phyloP scores from a whole-genome alignment of 2,329 filamentous ascomycete species.

The Trichoderma cornu-damae region DNA sequence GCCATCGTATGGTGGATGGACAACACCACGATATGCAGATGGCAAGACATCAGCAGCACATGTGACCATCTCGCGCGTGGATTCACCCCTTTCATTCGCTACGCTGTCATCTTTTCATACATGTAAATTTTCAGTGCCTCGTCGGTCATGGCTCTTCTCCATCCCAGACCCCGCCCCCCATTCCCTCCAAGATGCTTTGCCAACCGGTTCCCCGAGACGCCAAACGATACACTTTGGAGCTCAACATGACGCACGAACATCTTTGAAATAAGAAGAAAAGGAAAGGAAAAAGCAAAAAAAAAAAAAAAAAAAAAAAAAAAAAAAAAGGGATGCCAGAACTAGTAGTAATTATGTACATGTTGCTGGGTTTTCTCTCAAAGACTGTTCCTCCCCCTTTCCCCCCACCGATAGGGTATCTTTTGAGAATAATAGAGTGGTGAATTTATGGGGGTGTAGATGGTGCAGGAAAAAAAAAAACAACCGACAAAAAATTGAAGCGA shows the following conservation, averaged over 20 bases:
- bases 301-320: not conserved
- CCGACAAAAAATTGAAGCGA: not conserved
- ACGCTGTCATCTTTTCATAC: slow-evolving; percentile 18
- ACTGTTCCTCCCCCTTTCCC: slow-evolving; percentile 14
- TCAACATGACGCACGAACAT: slow-evolving; percentile 13
- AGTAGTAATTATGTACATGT: slow-evolving; percentile 16
- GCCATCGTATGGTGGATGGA: no score
- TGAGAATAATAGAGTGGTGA: slow-evolving; percentile 16
- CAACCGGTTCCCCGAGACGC: slow-evolving; percentile 20
- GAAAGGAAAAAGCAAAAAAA: not conserved
- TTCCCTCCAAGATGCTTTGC: slow-evolving; percentile 16
- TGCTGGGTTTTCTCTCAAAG: slow-evolving; percentile 13
- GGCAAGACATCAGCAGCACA: no score
- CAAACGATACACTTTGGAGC: slow-evolving; percentile 17
- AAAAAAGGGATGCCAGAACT: slow-evolving; percentile 1
- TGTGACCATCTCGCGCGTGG: not conserved
- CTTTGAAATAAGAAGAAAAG: not conserved
- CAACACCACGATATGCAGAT: no score
- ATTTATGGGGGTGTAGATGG: slow-evolving; percentile 9
- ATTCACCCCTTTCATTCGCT: slow-evolving; percentile 15
- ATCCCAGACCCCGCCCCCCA: not conserved
- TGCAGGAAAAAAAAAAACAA: not conserved
- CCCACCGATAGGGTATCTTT: slow-evolving; percentile 15
- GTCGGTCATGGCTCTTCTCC: slow-evolving; percentile 14
- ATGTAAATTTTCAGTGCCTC: slow-evolving; percentile 14